Evolutionary conservation across 495 filamentous ascomycete species (phyloP).

Genomic region (Jackrogersella multiformis): DNA sequence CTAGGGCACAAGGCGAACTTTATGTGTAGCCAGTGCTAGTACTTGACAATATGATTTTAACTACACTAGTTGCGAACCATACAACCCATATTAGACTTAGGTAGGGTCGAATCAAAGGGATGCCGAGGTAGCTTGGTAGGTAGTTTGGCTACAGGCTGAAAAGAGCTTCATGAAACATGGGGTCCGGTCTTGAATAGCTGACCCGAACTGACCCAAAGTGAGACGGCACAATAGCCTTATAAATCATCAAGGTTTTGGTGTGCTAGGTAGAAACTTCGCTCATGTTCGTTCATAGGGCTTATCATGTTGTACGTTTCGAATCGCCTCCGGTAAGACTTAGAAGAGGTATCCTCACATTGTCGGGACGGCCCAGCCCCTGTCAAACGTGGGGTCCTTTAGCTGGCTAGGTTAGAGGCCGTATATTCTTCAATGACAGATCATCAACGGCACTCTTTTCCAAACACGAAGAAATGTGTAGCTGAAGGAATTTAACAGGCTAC

Average conservation of each 20-base stretch:
- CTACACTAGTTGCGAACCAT: background rate
- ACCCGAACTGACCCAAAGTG: slow-evolving; percentile 4
- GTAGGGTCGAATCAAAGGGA: slow-evolving; percentile 9
- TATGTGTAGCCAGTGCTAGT: no score
- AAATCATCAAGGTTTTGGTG: background rate
- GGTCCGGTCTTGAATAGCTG: slow-evolving; percentile 18
- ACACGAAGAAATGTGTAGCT: slow-evolving; percentile 33
- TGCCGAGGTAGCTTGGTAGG: slow-evolving; percentile 5
- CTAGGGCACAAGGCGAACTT: no score
- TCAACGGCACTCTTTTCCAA: slow-evolving; percentile 12
- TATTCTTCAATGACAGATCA: slow-evolving; percentile 21
- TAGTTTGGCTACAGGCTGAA: no score
- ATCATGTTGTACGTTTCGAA: slow-evolving; percentile 18
- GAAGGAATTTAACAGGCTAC: slow-evolving; percentile 35
- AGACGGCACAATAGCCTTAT: slow-evolving; percentile 3
- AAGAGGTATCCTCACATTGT: background rate
- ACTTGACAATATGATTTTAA: slow-evolving; percentile 1
- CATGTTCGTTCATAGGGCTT: background rate
- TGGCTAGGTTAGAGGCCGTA: slow-evolving; percentile 23
- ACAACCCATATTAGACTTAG: slow-evolving; percentile 14
- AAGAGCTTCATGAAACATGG: slow-evolving; percentile 38
- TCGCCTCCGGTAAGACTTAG: slow-evolving; percentile 6
- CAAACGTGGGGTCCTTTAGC: slow-evolving; percentile 20
- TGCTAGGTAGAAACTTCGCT: no score
- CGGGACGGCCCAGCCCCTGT: slow-evolving; percentile 17